Evolutionary conservation across 2,329 filamentous ascomycete species (phyloP).

Genomic region (Chaetomium sp.): DNA sequence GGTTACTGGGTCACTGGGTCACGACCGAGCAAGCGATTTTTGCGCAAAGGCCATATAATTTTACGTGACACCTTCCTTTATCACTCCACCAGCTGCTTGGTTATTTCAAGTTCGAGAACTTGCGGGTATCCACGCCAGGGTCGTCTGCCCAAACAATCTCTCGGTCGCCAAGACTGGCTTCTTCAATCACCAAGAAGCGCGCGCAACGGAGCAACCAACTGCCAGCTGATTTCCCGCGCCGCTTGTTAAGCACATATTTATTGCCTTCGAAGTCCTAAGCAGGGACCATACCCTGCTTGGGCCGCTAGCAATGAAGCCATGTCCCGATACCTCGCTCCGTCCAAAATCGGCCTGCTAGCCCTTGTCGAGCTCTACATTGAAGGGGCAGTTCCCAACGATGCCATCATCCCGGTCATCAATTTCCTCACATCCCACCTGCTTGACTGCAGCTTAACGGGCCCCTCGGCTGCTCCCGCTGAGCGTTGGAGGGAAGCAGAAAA

Average conservation of each 20-base stretch:
- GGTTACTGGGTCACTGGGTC: not conserved
- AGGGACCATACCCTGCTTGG: not conserved
- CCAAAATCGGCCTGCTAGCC: conserved; percentile 79
- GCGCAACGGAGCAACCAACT: not conserved
- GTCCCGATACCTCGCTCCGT: conserved; percentile 84
- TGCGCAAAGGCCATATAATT: not conserved
- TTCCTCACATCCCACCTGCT: conserved; percentile 50
- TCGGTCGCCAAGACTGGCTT: not conserved
- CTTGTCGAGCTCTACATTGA: conserved; percentile 82
- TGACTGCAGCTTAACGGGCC: conserved; percentile 44
- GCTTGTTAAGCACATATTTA: not conserved
- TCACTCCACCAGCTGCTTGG: not conserved
- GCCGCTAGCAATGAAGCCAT: conserved; percentile 48
- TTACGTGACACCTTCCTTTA: not conserved
- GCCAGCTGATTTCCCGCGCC: too few species aligned
- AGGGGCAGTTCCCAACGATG: conserved; percentile 51
- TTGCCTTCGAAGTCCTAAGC: not conserved
- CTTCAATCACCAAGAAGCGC: not conserved
- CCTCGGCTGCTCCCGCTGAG: conserved; percentile 31
- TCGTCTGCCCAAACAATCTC: not conserved
- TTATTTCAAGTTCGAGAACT: not conserved
- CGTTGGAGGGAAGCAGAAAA: conserved; percentile 54
- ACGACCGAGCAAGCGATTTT: not conserved
- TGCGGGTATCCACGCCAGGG: not conserved
- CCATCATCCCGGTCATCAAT: conserved; percentile 47